Base-by-base conservation (phyloP, 2,329 filamentous ascomycete genomes). In the Ceratocystis huliohia region DNA sequence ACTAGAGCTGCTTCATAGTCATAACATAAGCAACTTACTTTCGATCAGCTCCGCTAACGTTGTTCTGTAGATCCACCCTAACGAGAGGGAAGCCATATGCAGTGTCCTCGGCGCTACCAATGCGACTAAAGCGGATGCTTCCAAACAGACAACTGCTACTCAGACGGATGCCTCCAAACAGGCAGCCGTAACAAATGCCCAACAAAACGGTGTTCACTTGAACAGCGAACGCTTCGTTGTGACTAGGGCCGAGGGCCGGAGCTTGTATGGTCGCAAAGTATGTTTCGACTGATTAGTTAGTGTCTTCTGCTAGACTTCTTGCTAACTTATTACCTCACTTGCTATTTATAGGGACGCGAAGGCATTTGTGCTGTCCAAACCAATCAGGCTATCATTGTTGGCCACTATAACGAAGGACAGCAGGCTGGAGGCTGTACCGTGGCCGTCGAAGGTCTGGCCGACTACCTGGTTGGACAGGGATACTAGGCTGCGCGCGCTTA, bases 241-340 rank as follows among this genome's bases (percentile, higher is more conserved):
- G 74, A 82, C 89, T 75, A 86, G 84, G 74, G 84, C 87, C 64
- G 89, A 92, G 69, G 91, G 88, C 41, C 82, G 88, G 75, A 88
- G 85, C 78, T 77, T 96, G 72, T 96, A 96, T 77, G 89, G 85
- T 70, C 91, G 92, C 83, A 86, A 91, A 84, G 91, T 95, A 80
- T 69, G 80, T 45, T n/a, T 22, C 41, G 62, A 28, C 61, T 41
- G 2, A 48, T 61, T 25, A 53, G 37, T 15, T 13, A n/a, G 48
- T 57, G 62, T 30, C 57, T 22, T 62, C 56, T 57, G 15, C n/a
- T 15, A 30, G 33, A 59, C 13, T 30, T 33, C 6, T n/a, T 20
- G 20, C 56, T 22, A 41, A 65, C 15, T 67, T 15, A 3, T 28
- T 57, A 41, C 5, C 22, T 30, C 65, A 17, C 7, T 8, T 1